phyloP scores from a whole-genome alignment of 768 basidiomycete genomes.

The Daedaleopsis sinensis region DNA sequence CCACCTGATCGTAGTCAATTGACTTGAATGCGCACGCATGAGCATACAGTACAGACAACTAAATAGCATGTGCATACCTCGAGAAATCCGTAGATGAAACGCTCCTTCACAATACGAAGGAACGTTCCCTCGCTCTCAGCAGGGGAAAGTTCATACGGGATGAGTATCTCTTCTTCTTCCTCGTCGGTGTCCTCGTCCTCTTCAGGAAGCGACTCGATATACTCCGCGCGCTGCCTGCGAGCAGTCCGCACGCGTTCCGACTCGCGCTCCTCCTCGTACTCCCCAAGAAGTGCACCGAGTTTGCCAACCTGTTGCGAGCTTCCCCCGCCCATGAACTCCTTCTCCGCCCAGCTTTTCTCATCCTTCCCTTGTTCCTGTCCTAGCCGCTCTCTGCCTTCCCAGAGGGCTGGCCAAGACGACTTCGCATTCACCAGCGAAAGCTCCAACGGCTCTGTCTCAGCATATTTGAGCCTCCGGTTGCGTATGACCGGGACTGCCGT shows the following conservation, averaged over 20 bases:
- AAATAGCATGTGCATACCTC: constrained; percentile 44
- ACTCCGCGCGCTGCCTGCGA: constrained; percentile 43
- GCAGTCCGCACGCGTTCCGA: constrained; percentile 57
- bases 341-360: constrained; percentile 70
- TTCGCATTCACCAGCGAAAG: constrained; percentile 57
- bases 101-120: constrained; percentile 63
- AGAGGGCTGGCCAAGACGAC: constrained; percentile 66
- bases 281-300: constrained; percentile 63
- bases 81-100: constrained; percentile 75
- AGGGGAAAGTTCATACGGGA: constrained; percentile 41
- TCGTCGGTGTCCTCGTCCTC: constrained; percentile 63
- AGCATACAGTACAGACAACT: background rate
- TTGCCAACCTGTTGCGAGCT: constrained; percentile 65
- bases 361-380: constrained; percentile 60
- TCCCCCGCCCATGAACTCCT: constrained; percentile 59
- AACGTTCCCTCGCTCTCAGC: constrained; percentile 55
- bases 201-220: constrained; percentile 60
- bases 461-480: constrained; percentile 72
- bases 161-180: constrained; percentile 50
- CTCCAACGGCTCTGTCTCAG: constrained; percentile 54
- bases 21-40: constrained; percentile 40
- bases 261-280: constrained; percentile 80
- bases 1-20: constrained; percentile 69
- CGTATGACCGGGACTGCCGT: constrained; percentile 64
- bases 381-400: constrained; percentile 56